Percentiles rank a stretch among this genome's conserved stretches.
These are phyloP conservation scores for Starmerella apicola DNA, from an alignment of 805 yeast genomes.

Conservation along the genomic window DNA sequence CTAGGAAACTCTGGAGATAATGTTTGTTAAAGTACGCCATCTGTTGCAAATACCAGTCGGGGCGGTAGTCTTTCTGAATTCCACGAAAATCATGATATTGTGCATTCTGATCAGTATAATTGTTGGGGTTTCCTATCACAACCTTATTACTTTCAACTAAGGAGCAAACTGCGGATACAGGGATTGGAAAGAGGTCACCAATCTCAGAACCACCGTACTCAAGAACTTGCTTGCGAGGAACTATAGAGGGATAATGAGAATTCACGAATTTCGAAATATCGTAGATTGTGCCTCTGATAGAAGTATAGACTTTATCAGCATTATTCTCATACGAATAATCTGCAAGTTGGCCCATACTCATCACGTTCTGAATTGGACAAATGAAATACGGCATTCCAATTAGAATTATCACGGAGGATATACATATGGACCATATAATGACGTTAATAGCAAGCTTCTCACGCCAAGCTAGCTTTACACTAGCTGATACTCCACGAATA, in stretches of 20 bases:
- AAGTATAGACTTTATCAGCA: slow-evolving; percentile 27
- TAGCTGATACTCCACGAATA: slow-evolving; percentile 27
- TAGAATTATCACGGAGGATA: slow-evolving; percentile 24
- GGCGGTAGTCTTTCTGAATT: slow-evolving; percentile 30
- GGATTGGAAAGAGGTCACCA: slow-evolving; percentile 30
- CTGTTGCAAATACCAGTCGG: slow-evolving; percentile 33
- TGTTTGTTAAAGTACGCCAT: slow-evolving; percentile 28
- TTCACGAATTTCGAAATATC: slow-evolving; percentile 30
- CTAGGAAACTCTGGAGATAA: slow-evolving; percentile 29
- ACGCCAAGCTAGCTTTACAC: slow-evolving; percentile 33
- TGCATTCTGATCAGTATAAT: slow-evolving; percentile 31
- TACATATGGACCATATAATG: slow-evolving; percentile 32
- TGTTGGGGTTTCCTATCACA: slow-evolving; percentile 26
- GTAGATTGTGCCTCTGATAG: slow-evolving; percentile 32
- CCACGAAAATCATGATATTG: slow-evolving; percentile 32
- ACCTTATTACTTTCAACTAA: slow-evolving; percentile 25
- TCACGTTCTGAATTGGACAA: slow-evolving; percentile 32
- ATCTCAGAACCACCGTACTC: slow-evolving; percentile 31
- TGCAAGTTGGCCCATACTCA: slow-evolving; percentile 25
- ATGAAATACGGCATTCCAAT: slow-evolving; percentile 32
- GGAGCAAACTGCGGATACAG: slow-evolving; percentile 30
- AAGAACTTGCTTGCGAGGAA: slow-evolving; percentile 26
- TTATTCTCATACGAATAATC: slow-evolving; percentile 23
- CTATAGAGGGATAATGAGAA: slow-evolving; percentile 31
- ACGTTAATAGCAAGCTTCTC: slow-evolving; percentile 33